Evolutionary conservation across 352 stramenopile species (phyloP).

Genomic region (Pythium plurisporium): DNA sequence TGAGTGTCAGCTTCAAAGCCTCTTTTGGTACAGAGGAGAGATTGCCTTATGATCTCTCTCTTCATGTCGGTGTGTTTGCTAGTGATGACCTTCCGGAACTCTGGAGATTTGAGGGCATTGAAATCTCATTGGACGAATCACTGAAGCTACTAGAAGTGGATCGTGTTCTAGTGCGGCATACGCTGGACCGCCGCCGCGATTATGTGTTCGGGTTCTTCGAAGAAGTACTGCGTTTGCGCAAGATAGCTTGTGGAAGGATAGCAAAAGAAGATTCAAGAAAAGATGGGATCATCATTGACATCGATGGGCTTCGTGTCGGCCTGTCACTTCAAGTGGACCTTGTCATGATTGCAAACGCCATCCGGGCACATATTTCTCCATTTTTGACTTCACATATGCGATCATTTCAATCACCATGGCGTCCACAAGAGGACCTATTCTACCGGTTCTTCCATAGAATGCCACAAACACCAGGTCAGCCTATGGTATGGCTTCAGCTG

Average conservation of each 20-base stretch:
- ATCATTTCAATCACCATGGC: slow-evolving; percentile 38
- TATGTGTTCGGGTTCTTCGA: slow-evolving; percentile 78
- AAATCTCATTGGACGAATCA: slow-evolving; percentile 29
- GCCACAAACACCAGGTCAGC: slow-evolving; percentile 27
- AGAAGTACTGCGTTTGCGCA: slow-evolving; percentile 39
- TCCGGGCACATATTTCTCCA: slow-evolving; percentile 32
- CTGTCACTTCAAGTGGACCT: slow-evolving; percentile 38
- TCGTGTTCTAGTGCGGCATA: slow-evolving; percentile 43
- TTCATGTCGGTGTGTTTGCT: slow-evolving; percentile 49
- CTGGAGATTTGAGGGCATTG: slow-evolving; percentile 55
- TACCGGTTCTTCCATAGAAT: slow-evolving; percentile 57
- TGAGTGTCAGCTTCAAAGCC: slow-evolving; percentile 38
- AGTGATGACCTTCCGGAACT: slow-evolving; percentile 67
- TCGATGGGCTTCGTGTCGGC: slow-evolving; percentile 36
- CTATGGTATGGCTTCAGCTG: slow-evolving; percentile 49
- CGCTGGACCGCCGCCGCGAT: slow-evolving; percentile 35
- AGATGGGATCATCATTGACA: slow-evolving; percentile 61
- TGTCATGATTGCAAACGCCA: slow-evolving; percentile 16
- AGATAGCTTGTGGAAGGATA: slow-evolving; percentile 25
- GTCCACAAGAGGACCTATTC: slow-evolving; percentile 57
- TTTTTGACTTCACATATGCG: slow-evolving; percentile 23
- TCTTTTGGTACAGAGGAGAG: slow-evolving; percentile 23
- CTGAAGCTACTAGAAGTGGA: slow-evolving; percentile 39
- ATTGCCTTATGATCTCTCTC: too few species aligned
- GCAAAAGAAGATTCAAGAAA: not conserved